Percentiles rank a stretch among this genome's conserved stretches.
Evolutionary conservation across 805 yeast genomes (phyloP).

Genomic region (Candida peoriensis): DNA sequence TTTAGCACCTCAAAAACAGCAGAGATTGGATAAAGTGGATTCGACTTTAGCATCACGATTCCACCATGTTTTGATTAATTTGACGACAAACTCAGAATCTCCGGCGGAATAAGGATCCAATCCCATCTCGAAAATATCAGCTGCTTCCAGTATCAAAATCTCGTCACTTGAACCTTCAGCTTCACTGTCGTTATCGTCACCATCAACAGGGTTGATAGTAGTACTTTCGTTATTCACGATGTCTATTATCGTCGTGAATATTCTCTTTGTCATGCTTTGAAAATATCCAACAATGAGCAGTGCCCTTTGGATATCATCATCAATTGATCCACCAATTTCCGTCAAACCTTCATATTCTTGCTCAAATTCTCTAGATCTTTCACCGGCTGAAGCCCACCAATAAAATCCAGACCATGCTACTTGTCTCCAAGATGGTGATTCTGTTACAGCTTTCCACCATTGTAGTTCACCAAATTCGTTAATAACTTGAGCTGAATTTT

Average conservation of each 20-base stretch:
- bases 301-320: constrained; percentile 21
- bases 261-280: constrained; percentile 41
- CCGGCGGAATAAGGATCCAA: constrained; percentile 45
- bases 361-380: constrained; percentile 37
- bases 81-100: constrained; percentile 41
- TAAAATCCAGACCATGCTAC: constrained; percentile 63
- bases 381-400: constrained; percentile 91
- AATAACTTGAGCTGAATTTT: constrained; percentile 1
- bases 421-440: constrained; percentile 50
- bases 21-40: constrained; percentile 28
- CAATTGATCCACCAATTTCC: constrained; percentile 9
- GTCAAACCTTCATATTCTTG: constrained; percentile 33
- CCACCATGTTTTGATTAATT: constrained; percentile 44
- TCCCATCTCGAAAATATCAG: constrained; percentile 53
- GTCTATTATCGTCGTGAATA: constrained; percentile 35
- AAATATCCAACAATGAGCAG: constrained; percentile 43
- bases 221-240: constrained; percentile 29
- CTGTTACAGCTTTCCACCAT: constrained; percentile 43
- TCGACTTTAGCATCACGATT: constrained; percentile 37
- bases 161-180: constrained; percentile 5
- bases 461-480: constrained; percentile 19
- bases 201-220: constrained; percentile 5
- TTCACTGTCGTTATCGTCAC: constrained; percentile 5
- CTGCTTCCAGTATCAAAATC: constrained; percentile 30
- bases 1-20: constrained; percentile 26